Evolutionary conservation across 805 yeast genomes (phyloP).

Genomic region (Schizosaccharomyces octosporus): DNA sequence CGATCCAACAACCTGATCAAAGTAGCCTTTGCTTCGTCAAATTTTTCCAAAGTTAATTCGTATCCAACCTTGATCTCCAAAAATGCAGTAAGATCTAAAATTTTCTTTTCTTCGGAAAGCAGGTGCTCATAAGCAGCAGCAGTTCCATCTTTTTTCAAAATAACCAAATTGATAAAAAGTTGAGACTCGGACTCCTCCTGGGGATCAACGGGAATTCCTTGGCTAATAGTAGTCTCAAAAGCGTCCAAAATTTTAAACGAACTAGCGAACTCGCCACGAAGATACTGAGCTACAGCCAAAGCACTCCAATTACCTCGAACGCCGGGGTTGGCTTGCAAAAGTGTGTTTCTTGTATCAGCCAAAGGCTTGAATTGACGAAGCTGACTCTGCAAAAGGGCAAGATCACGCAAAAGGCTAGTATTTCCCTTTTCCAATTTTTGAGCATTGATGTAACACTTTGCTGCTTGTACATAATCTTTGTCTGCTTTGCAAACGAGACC

Average conservation of each 20-base stretch:
- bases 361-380: conserved; percentile 44
- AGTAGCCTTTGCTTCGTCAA: conserved; percentile 38
- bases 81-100: conserved; percentile 25
- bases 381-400: conserved; percentile 59
- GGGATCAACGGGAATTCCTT: conserved; percentile 1
- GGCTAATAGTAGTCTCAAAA: conserved; percentile 46
- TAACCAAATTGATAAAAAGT: background rate
- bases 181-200: background rate
- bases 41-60: conserved; percentile 29
- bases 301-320: conserved; percentile 80
- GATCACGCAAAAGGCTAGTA: conserved; percentile 55
- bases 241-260: conserved; percentile 51
- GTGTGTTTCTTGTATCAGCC: conserved; percentile 33
- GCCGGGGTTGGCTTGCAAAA: conserved; percentile 52
- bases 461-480: conserved; percentile 50
- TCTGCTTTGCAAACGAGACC: conserved; percentile 60
- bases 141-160: background rate
- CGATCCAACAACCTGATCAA: conserved; percentile 52
- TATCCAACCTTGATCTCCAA: conserved; percentile 38
- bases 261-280: conserved; percentile 37
- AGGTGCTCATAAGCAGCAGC: conserved; percentile 11
- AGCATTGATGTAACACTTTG: conserved; percentile 52
- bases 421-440: conserved; percentile 56
- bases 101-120: conserved; percentile 23
- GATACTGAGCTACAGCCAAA: conserved; percentile 61